Conservation (phyloP, 2,329 filamentous ascomycete species). For the Rutstroemia sp. region DNA sequence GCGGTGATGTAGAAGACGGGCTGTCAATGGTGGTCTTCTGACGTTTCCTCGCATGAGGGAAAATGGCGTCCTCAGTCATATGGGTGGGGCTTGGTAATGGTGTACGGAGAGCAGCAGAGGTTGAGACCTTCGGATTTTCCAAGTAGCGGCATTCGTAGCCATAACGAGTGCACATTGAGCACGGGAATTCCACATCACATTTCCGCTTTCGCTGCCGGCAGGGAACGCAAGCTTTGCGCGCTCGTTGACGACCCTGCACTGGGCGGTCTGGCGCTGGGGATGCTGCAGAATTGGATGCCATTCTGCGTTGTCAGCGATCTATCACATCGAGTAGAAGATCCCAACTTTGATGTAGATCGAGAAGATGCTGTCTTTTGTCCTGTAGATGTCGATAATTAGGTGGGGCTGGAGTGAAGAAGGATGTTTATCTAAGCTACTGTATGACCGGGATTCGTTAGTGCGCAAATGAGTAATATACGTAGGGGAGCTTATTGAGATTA, state of each 20-base stretch:
- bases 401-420: not conserved
- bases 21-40: not conserved
- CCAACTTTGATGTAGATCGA: too few relatives aligned
- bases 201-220: constrained; percentile 24
- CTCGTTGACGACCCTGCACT: constrained; percentile 13
- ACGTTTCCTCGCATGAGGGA: not conserved
- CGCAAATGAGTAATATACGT: not conserved
- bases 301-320: not conserved
- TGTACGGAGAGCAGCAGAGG: not conserved
- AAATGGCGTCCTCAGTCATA: not conserved
- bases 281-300: constrained; percentile 4
- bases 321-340: not conserved
- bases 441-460: not conserved
- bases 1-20: constrained; percentile 4
- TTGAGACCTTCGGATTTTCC: constrained; percentile 1
- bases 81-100: not conserved
- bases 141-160: constrained; percentile 21
- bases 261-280: constrained; percentile 9
- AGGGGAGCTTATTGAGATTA: not conserved
- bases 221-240: constrained; percentile 20
- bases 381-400: not conserved
- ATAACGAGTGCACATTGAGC: constrained; percentile 20
- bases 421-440: not conserved
- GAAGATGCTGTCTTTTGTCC: too few relatives aligned
- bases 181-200: constrained; percentile 21